A percentile compares a stretch with the other conserved stretches of the same genome.
These are phyloP conservation scores for Rhodamnia rubescens DNA, from an alignment of 345 rosid species.

Conservation along the genomic window DNA sequence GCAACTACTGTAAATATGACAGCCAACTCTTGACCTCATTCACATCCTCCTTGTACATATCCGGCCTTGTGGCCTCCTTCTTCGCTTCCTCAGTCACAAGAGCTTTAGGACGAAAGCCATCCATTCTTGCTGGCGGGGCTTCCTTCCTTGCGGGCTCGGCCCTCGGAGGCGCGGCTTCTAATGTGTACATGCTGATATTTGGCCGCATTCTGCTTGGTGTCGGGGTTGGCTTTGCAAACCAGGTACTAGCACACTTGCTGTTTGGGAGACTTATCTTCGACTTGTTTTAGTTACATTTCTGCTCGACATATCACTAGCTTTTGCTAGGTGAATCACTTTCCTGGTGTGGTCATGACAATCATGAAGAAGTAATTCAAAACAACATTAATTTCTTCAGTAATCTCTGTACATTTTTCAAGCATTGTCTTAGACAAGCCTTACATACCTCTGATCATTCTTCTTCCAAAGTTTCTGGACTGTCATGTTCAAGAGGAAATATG, in stretches of 20 bases:
- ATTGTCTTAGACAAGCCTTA: neutral
- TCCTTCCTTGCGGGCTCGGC: neutral
- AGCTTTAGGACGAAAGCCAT: neutral
- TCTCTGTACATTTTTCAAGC: neutral
- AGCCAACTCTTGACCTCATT: neutral
- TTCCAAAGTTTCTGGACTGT: neutral
- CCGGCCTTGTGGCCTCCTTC: neutral
- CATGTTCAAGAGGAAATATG: neutral
- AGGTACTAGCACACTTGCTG: neutral
- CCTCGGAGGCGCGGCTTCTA: neutral
- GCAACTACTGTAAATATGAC: conserved; percentile 2
- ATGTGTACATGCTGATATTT: conserved; percentile 1
- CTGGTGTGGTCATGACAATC: neutral
- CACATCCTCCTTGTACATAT: conserved; percentile 1
- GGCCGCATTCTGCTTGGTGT: neutral
- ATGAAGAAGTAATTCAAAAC: neutral
- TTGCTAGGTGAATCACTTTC: neutral
- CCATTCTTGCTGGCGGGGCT: neutral
- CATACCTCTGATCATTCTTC: neutral
- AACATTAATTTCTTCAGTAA: neutral
- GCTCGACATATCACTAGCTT: neutral
- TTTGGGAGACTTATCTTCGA: neutral
- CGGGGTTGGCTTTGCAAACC: neutral
- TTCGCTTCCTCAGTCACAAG: neutral
- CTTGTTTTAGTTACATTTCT: neutral